phyloP scores from a whole-genome alignment of 1,284 basidiomycete genomes.

The Porogramme epimiltina region DNA sequence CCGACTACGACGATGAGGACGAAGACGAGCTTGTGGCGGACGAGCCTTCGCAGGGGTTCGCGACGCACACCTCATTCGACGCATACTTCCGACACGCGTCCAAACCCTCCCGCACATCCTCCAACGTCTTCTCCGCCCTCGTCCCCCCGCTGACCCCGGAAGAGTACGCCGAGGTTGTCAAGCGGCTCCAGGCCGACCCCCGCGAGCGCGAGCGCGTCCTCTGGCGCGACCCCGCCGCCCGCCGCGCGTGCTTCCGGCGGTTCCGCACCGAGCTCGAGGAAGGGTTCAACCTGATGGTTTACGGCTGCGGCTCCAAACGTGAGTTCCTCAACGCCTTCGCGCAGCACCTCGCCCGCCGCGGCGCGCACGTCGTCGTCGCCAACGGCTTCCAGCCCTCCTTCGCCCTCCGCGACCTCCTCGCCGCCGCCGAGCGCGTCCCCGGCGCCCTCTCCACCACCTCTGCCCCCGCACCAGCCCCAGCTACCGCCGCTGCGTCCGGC shows the following conservation, averaged over 20 bases:
- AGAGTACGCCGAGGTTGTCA: conserved; percentile 51
- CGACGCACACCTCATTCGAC: conserved; percentile 66
- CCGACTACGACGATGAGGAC: conserved; percentile 14
- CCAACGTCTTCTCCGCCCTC: conserved; percentile 74
- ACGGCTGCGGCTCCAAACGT: conserved; percentile 88
- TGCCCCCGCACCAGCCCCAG: conserved; percentile 31
- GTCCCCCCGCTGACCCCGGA: conserved; percentile 68
- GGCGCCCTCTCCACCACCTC: conserved; percentile 39
- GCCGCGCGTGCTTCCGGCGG: conserved; percentile 51
- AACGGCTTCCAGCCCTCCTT: conserved; percentile 81
- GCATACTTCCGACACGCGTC: conserved; percentile 76
- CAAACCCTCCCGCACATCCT: conserved; percentile 69
- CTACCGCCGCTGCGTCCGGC: neutral
- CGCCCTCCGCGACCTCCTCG: conserved; percentile 69
- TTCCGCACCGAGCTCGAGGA: conserved; percentile 73
- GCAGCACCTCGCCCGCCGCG: conserved; percentile 38
- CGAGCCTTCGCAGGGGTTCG: conserved; percentile 18
- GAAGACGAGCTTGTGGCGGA: conserved; percentile 8
- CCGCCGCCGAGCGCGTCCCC: conserved; percentile 66
- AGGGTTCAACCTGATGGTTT: conserved; percentile 86
- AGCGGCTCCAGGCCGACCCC: conserved; percentile 31
- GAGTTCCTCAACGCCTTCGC: conserved; percentile 75
- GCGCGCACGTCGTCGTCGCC: conserved; percentile 74
- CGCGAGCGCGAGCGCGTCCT: conserved; percentile 10
- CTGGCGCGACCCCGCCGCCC: conserved; percentile 32